phyloP scores from a whole-genome alignment of 305 asterid species.

The Fraxinus velutina region DNA sequence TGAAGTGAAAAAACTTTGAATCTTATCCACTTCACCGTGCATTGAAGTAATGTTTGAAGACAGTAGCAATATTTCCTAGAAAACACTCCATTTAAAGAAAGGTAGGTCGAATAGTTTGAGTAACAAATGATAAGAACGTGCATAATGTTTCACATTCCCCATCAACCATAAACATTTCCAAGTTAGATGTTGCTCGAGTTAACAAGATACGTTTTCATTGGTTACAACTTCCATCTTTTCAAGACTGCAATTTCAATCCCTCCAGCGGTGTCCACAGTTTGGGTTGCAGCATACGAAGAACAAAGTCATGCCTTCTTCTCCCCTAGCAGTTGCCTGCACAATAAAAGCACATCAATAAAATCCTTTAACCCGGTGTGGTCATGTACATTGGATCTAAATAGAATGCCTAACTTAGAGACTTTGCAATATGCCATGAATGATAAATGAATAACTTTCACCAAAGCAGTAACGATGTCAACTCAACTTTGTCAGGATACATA shows the following conservation, averaged over 20 bases:
- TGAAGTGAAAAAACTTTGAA: neutral
- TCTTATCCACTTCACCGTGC: neutral
- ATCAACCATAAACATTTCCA: neutral
- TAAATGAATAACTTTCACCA: neutral
- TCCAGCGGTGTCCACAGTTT: slow-evolving; percentile 77
- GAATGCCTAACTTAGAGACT: neutral
- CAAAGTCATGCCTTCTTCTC: slow-evolving; percentile 91
- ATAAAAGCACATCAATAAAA: neutral
- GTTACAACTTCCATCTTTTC: neutral
- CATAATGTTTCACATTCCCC: neutral
- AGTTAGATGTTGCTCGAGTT: slow-evolving; percentile 6
- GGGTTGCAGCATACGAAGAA: slow-evolving; percentile 94
- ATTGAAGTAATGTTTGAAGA: neutral
- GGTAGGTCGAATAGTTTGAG: neutral
- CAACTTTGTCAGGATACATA: neutral
- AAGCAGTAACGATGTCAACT: neutral
- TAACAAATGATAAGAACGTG: neutral
- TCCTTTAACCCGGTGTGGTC: neutral
- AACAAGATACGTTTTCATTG: neutral
- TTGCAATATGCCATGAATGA: neutral
- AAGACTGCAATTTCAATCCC: slow-evolving; percentile 43
- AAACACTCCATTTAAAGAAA: neutral
- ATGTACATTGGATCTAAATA: neutral
- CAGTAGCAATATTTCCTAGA: neutral
- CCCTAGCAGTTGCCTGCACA: slow-evolving; percentile 79